phyloP scores from a whole-genome alignment of 2,329 filamentous ascomycete species.

The Colletotrichum kahawae region DNA sequence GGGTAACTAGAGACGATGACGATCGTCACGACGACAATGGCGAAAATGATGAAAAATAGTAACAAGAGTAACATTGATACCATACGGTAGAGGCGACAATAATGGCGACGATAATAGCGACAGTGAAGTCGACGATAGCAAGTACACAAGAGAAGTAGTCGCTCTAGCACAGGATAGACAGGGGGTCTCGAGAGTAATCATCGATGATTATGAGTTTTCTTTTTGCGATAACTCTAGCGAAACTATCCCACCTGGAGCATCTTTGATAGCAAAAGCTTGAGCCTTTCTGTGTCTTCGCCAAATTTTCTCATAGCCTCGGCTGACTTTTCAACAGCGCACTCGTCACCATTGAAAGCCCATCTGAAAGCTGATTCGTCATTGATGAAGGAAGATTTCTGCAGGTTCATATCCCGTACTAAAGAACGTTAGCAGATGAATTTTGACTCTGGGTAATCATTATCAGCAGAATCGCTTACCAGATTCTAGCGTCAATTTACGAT shows the following conservation, averaged over 20 bases:
- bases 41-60: rapidly evolving
- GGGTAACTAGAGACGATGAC: not conserved
- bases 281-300: slow-evolving; percentile 74
- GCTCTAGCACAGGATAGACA: not conserved
- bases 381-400: slow-evolving; percentile 71
- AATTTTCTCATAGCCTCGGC: slow-evolving; percentile 83
- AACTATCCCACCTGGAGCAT: not conserved
- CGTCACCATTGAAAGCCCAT: slow-evolving; percentile 82
- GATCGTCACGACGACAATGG: rapidly evolving
- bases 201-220: not conserved
- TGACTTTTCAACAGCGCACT: slow-evolving; percentile 81
- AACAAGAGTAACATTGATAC: rapidly evolving
- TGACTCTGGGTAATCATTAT: not conserved
- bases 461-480: not conserved
- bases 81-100: not conserved
- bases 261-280: slow-evolving; percentile 68
- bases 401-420: not conserved
- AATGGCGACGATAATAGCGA: too few species aligned
- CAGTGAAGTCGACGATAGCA: not conserved
- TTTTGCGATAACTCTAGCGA: not conserved
- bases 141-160: not conserved
- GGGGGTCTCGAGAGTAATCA: rapidly evolving
- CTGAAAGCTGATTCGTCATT: slow-evolving; percentile 74
- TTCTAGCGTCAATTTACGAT: not conserved
- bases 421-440: not conserved